Evolutionary conservation across 108 stramenopile species (phyloP), one percentile per base, ranked within the genome.

Genomic region (Fistulifera solaris): DNA sequence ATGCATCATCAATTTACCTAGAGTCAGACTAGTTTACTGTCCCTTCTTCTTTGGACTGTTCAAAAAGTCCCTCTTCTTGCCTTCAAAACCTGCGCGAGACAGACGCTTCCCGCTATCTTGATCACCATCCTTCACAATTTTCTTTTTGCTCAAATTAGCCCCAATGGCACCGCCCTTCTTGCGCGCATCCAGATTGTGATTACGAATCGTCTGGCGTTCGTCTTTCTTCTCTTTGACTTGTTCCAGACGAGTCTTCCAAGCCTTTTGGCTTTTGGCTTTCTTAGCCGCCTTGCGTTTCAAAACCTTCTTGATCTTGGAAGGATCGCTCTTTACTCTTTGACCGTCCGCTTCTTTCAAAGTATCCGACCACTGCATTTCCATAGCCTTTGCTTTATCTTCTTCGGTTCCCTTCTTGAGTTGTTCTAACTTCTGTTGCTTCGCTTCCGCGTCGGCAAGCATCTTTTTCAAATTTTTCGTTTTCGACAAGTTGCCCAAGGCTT

Each of bases 31-130:
- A 53, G 31, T 6, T 27, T 40, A 23, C 18, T 43, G 17, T 24
- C 39, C 16, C 43, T 64, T 61, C 41, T 67, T 57, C 44, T 67
- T 70, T 23, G 22, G 54, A 14, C 71, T 75, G 58, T 91, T 91
- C 48, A 91, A 70, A 59, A 87, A 91, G 22, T 71, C 83, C 48
- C 75, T 73, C 42, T 84, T 83, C 65, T 75, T 75, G 27, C 89
- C 89, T 54, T 91, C 89, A 59, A 91, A 91, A n/a, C 89, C 89
- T 21, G 85, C 77, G 7, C 89, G 71, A 54, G 72, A 70, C 57
- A 63, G 70, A 56, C 48, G 74, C 65, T 70, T 25, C 62, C 17
- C 39, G 64, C 69, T 50, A 43, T 62, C 58, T 66, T 61, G 59
- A 63, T 80, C 16, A 41, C 66, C 25, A 27, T 52, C 23, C 23